Base-by-base conservation (phyloP, 768 basidiomycete species). In the Hirschioporus abietinus region DNA sequence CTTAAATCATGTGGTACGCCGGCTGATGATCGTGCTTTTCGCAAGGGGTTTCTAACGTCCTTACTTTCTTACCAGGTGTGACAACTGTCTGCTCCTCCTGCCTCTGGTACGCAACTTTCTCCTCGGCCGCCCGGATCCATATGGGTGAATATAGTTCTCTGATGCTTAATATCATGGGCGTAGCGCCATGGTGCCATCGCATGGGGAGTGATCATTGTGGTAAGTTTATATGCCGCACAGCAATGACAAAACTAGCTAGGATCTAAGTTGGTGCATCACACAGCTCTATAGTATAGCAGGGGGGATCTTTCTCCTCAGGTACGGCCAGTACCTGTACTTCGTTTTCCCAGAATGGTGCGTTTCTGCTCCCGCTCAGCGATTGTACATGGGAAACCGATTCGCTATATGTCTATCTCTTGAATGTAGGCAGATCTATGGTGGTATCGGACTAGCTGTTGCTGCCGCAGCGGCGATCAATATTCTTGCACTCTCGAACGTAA, bases 51-150 rank as follows among this genome's bases (percentile, higher is more conserved):
- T 52, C 42, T 52, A 6, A 52, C 12, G 20, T 15, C 42, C 20
- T 15, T 52, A 52, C 20, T 27, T 63, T 26, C 60, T 65, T 52
- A 35, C 62, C 68, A 90, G 89, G 89, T 92, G 89, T 80, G 89
- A 91, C 79, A 90, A 90, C 77, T 92, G 89, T 78, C 79, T 90
- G 66, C 84, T 91, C 66, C 78, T 90, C 67, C 79, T 92, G 67
- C 89, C 89, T 73, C 81, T 91, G 77, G 90, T 89, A 72, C 74
- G 87, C 71, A 60, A 67, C 65, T 65, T 61, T 64, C 66, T 66
- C 63, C 68, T 36, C 65, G 60, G 35, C 64, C 66, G 57, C 68
- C 70, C 24, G 58, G 70, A 78, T 73, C 77, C 4, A 52, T 52
- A 20, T 74, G 58, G 63, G 73, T 70, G 74, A 71, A 67, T 67